Evolutionary conservation across 257 asterid genomes (phyloP), one percentile per base, ranked within the genome.

Genomic region (Fraxinus americana): DNA sequence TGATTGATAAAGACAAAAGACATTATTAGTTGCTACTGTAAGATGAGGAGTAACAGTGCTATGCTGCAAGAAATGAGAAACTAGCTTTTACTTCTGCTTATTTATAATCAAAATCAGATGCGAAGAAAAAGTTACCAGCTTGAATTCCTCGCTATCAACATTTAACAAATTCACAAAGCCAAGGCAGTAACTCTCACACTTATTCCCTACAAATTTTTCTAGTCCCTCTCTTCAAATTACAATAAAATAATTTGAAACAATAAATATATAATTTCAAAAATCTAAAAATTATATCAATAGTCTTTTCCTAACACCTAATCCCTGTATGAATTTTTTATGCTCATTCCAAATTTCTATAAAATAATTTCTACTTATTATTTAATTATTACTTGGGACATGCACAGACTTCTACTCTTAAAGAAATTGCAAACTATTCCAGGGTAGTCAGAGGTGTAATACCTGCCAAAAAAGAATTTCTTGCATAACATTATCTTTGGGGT

Each of bases 391-490:
- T n/a, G 35, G 7, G 54, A 54, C 66, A 52, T 54, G 34, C 77
- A 75, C 12, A 13, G 23, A 35, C 43, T 45, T 78, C 61, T 67
- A 39, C 13, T 39, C 12, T 72, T 36, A 67, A 71, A 71, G 48
- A 82, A 76, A 76, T 63, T 68, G 70, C 25, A 5, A 75, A 27
- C n/a, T 57, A 34, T 0, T 36, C 36, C 50, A 78, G 50, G 74
- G 67, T 78, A 70, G 48, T 52, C 25, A 32, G 68, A 77, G 43
- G 68, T 57, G 52, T 19, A 8, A 78, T 78, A 89, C 98, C 98
- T 94, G 98, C 98, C 97, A 94, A 86, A 85, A 92, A 52, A 94
- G 93, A 81, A 94, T 94, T 88, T 94, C 98, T 89, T 94, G 98
- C 96, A 89, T 4, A 41, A 91, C 87, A 86, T 76, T 82, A 77